Percentiles rank a stretch among this genome's conserved stretches.
phyloP scores from a whole-genome alignment of 345 rosid genomes.

The Firmiana major region DNA sequence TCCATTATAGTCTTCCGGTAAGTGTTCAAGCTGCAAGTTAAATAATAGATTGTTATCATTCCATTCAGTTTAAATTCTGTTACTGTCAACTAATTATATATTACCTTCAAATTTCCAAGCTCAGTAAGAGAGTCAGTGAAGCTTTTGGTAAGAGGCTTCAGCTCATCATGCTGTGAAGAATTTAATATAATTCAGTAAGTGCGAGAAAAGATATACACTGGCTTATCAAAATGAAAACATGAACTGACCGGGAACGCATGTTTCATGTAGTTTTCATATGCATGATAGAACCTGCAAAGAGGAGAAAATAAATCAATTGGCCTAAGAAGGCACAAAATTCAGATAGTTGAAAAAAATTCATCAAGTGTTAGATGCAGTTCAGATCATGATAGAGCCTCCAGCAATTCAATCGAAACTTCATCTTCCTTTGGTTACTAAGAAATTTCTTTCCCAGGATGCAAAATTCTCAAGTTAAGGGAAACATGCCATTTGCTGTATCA shows the following conservation, averaged over 20 bases:
- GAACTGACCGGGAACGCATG: slow-evolving; percentile 86
- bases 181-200: slow-evolving; percentile 4
- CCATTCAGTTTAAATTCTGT: background rate
- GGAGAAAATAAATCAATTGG: slow-evolving; percentile 1
- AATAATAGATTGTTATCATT: slow-evolving; percentile 15
- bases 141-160: slow-evolving; percentile 77
- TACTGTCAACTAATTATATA: slow-evolving; percentile 13
- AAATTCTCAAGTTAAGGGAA: background rate
- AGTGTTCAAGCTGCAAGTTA: slow-evolving; percentile 78
- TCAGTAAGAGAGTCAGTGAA: slow-evolving; percentile 91
- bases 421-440: background rate
- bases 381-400: background rate
- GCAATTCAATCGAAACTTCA: background rate
- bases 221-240: background rate
- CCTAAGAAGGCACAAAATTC: background rate
- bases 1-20: slow-evolving; percentile 79
- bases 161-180: slow-evolving; percentile 82
- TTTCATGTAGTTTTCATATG: slow-evolving; percentile 83
- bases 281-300: slow-evolving; percentile 83
- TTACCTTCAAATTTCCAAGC: slow-evolving; percentile 93
- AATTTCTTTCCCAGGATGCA: background rate
- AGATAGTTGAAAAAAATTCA: background rate
- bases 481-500: background rate
- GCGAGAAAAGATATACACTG: background rate
- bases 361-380: background rate